Evolutionary conservation across 306 rosid species (phyloP).

Genomic region (Cucurbita moschata): DNA sequence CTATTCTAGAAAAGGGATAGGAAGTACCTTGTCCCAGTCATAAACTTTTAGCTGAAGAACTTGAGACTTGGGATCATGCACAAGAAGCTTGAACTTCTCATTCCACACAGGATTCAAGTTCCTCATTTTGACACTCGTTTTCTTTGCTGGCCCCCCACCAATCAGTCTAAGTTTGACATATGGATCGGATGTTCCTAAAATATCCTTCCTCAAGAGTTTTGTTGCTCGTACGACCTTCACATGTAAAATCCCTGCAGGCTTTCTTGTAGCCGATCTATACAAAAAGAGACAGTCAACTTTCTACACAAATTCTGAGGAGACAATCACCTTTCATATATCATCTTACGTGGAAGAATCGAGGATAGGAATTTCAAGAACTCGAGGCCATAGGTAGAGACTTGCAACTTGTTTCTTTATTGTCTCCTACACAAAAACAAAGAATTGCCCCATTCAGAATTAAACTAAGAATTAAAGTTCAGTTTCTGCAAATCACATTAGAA

Average conservation of each 20-base stretch:
- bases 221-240: conserved; percentile 73
- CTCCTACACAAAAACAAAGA: conserved; percentile 26
- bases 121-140: conserved; percentile 62
- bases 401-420: conserved; percentile 63
- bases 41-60: conserved; percentile 74
- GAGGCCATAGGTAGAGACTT: conserved; percentile 84
- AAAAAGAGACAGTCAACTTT: neutral
- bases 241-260: conserved; percentile 87
- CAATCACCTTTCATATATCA: neutral
- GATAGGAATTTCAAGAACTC: conserved; percentile 49
- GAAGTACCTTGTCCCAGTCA: conserved; percentile 91
- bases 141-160: conserved; percentile 64
- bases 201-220: conserved; percentile 74
- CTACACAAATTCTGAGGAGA: neutral
- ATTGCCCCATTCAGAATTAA: conserved; percentile 12
- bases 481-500: conserved; percentile 2
- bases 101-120: conserved; percentile 91
- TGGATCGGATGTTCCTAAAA: conserved; percentile 86
- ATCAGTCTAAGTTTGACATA: conserved; percentile 64
- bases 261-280: conserved; percentile 44
- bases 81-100: conserved; percentile 78
- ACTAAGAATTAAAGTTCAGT: neutral
- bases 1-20: neutral
- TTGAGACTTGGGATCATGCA: conserved; percentile 72
- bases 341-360: conserved; percentile 67